A percentile compares a stretch with the other conserved stretches of the same genome.
These are phyloP conservation scores for Dactylella cylindrospora DNA, from an alignment of 2,329 filamentous ascomycete genomes.

Conservation along the genomic window DNA sequence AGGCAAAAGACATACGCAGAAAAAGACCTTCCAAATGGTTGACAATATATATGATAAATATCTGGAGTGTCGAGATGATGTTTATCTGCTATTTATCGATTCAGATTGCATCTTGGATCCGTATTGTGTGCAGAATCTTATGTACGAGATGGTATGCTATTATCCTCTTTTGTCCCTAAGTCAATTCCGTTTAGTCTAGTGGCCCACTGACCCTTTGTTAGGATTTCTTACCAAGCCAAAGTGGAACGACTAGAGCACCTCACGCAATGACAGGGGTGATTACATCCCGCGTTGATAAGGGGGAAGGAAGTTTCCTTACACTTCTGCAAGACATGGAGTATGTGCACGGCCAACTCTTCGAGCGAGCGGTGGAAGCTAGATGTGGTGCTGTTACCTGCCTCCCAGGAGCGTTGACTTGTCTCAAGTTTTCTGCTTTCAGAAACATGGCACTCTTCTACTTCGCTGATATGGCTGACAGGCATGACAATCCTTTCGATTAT, in stretches of 20 bases:
- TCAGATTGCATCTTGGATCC: constrained; percentile 93
- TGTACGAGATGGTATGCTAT: constrained; percentile 77
- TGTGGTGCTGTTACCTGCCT: constrained; percentile 94
- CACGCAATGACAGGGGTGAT: constrained; percentile 97
- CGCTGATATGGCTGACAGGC: constrained; percentile 92
- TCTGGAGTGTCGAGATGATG: constrained; percentile 79
- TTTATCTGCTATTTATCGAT: constrained; percentile 96
- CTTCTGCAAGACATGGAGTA: constrained; percentile 98
- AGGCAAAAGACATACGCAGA: constrained; percentile 91
- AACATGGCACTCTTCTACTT: constrained; percentile 99
- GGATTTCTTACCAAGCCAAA: constrained; percentile 21
- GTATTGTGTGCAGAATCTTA: constrained; percentile 92
- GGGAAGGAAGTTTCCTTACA: constrained; percentile 93
- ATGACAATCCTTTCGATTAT: constrained; percentile 93
- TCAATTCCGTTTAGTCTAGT: too few relatives aligned
- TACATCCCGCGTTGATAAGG: constrained; percentile 91
- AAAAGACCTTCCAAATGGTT: constrained; percentile 87
- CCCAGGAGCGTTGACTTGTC: constrained; percentile 89
- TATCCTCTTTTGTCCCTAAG: too few relatives aligned
- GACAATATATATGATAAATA: constrained; percentile 90
- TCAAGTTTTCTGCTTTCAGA: constrained; percentile 93
- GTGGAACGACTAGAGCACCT: constrained; percentile 50
- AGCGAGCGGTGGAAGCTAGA: constrained; percentile 89
- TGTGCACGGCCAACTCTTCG: constrained; percentile 93
- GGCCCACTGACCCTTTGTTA: not conserved